Evolutionary conservation across 345 rosid genomes (phyloP).

Genomic region (Xanthoceras sorbifolium): DNA sequence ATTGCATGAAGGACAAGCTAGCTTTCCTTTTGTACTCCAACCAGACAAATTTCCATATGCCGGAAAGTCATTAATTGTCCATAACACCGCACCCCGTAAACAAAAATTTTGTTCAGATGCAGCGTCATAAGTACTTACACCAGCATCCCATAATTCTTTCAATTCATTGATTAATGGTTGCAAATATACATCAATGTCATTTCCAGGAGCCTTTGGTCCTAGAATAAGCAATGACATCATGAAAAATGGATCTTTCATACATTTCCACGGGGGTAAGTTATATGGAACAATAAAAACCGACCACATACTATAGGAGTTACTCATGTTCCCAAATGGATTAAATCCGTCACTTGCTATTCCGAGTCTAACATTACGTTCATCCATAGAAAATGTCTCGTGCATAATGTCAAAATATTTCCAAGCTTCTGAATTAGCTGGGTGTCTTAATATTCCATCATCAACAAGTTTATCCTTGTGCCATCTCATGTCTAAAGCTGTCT

Average conservation of each 20-base stretch:
- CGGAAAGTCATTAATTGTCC: conserved; percentile 16
- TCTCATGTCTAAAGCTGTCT: not conserved
- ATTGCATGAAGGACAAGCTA: not conserved
- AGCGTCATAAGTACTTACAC: not conserved
- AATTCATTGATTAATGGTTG: not conserved
- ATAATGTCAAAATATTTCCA: not conserved
- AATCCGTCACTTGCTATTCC: not conserved
- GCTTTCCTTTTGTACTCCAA: not conserved
- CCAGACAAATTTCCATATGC: not conserved
- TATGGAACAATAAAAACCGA: not conserved
- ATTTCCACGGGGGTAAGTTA: not conserved
- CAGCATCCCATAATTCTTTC: not conserved
- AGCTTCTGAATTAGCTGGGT: conserved; percentile 6
- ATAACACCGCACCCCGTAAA: not conserved
- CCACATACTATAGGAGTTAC: conserved; percentile 15
- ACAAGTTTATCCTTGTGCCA: not conserved
- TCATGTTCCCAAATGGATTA: conserved; percentile 17
- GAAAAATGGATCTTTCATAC: not conserved
- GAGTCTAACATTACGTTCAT: not conserved
- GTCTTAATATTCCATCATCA: not conserved
- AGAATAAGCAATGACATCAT: not conserved
- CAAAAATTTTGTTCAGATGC: not conserved
- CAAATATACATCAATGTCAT: conserved; percentile 11
- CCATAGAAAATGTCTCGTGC: not conserved
- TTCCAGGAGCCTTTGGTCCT: not conserved